Percentiles rank a stretch among this genome's conserved stretches.
phyloP scores from a whole-genome alignment of 1,284 basidiomycete species.

The Chalciporus sp. region DNA sequence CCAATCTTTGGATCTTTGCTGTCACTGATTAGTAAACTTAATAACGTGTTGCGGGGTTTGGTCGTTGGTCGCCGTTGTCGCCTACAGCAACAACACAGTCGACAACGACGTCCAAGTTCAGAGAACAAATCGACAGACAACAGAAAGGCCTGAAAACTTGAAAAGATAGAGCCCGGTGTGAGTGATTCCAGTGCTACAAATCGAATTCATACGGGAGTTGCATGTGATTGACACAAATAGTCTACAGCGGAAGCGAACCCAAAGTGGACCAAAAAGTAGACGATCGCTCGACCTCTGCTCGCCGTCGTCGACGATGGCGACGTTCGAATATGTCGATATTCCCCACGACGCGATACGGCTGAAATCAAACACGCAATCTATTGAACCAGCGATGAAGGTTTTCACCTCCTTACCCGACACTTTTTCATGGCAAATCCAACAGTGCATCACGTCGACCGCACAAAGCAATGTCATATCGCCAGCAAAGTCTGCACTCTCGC shows the following conservation, averaged over 20 bases:
- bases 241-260: background rate
- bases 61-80: too few species aligned
- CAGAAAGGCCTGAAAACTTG: too few species aligned
- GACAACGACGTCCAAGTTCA: too few species aligned
- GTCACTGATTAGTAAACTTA: too few species aligned
- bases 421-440: slow-evolving; percentile 7
- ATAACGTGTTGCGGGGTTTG: too few species aligned
- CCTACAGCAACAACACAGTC: too few species aligned
- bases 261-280: background rate
- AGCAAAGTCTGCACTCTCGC: slow-evolving; percentile 27
- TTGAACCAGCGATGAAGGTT: slow-evolving; percentile 47
- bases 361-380: slow-evolving; percentile 27
- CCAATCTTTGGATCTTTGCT: too few species aligned
- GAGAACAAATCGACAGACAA: too few species aligned
- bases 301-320: slow-evolving; percentile 40
- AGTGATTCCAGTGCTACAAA: too few species aligned
- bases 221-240: background rate
- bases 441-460: background rate
- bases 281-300: background rate
- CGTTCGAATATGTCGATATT: slow-evolving; percentile 54
- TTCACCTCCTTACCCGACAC: slow-evolving; percentile 47
- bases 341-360: slow-evolving; percentile 50
- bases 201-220: too few species aligned
- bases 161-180: too few species aligned
- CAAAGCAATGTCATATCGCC: slow-evolving; percentile 13